Evolutionary conservation across 768 basidiomycete species (phyloP), one percentile per base, ranked within the genome.

Genomic region (Pleurotus pulmonarius): DNA sequence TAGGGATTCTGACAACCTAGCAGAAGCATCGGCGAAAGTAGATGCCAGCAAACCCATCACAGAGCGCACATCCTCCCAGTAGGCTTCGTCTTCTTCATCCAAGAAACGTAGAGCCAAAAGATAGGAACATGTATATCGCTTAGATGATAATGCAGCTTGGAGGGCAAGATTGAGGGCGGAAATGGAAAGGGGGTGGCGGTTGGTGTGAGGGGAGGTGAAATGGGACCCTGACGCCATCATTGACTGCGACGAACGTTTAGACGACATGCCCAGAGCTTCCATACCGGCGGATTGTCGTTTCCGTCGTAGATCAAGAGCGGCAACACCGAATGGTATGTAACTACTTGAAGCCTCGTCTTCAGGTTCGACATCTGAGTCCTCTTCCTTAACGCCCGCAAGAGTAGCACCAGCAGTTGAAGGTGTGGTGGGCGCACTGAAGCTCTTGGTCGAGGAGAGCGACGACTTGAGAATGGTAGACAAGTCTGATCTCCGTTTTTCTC

Each of bases 21-120:
- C 73, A 1, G 85, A 77, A 2, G 87, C 80, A 60, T 92, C 90
- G 2, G 76, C 75, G 34, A 93, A 75, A 7, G 88, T 79, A 40
- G 77, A 83, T 6, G 86, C 87, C 58, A 93, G 68, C 11, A 93
- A 67, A 11, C 75, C 76, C 77, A 92, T 86, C 48, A 94, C 83
- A 24, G 85, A 83, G 12, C 87, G 79, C 25, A 90, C 90, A 62
- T 92, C 86, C 61, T 92, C 91, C 91, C 91, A 94, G 61, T 94
- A 94, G 4, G 77, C 74, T 49, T 86, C 85, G 59, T 90, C 88
- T 34, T 86, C 88, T 47, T 82, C 83, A 46, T 86, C 85, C 43
- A 60, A 65, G 65, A 94, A 94, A 1, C 92, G 79, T 48, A 94
- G 68, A 3, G 91, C 91, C 2, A 94, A 76, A 3, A 94, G 75